Base-by-base conservation (phyloP, 2,329 filamentous ascomycete species). In the Camillea tinctor region DNA sequence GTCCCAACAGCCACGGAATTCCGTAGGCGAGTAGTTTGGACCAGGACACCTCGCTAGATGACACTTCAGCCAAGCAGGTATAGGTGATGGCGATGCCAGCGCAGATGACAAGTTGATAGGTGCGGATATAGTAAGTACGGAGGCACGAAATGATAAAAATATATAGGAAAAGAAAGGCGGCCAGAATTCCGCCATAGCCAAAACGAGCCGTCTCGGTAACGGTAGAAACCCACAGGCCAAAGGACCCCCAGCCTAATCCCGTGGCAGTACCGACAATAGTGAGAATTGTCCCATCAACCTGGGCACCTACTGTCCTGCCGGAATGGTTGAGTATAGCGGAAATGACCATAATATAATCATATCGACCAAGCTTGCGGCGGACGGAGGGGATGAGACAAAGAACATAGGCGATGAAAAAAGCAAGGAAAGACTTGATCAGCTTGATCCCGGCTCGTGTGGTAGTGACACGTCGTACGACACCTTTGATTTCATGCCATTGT, bases 321-420 rank as follows among this genome's bases (percentile, higher is more conserved):
- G 84, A 77, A 64, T 87, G 84, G 60, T 86, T 87, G 51, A 87
- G 66, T 20, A 86, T 78, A n/a, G 81, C 75, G 2, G 84, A 86
- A 53, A 87, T 70, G 3, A 77, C 79, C 76, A 85, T 81, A 60
- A 87, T 78, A 64, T 85, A 86, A 63, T 76, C 77, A 64, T 85
- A 82, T 17, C 73, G 76, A 1, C 84, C 84, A 87, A 74, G 77
- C 79, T 83, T n/a, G 69, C 59, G n/a, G 26, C 76, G 75, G 4
- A 80, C 75, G 2, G 66, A 66, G 1, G 82, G 81, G 4, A 85
- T 69, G 2, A 87, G 78, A 63, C 84, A 87, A 19, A 86, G 68
- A 1, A 82, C 70, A 66, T 86, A 87, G 2, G 83, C 79, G 52
- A 81, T 73, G 63, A 84, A 84, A 69, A 84, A 85, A n/a, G 77